Base-by-base conservation (phyloP, 1,139 yeast species). In the Kluyveromyces marxianus region DNA sequence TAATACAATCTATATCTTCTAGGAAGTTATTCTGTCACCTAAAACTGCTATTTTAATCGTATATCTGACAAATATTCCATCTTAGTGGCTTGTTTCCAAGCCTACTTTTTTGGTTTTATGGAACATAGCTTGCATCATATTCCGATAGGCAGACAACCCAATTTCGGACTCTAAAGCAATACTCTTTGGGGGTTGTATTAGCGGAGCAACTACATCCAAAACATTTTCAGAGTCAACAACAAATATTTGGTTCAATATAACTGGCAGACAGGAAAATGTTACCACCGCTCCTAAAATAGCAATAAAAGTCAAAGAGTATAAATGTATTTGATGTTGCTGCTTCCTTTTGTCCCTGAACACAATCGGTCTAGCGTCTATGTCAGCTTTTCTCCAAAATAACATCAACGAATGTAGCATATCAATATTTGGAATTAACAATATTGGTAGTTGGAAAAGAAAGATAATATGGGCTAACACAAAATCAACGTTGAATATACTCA, bases 261-360 rank as follows among this genome's bases (percentile, higher is more conserved):
- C 47, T 0, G 83, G 83, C 0, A 66, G 56, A 25, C 69, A 57
- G 39, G 76, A 58, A 1, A 72, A 48, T 10, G 62, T 47, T 2
- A 67, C 55, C 47, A 71, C 63, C 0, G 65, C 8, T 0, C 58
- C 27, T 32, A 72, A 45, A 7, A 68, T 58, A 2, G 67, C 7
- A 2, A 72, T 34, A 50, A 75, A 77, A 2, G 75, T 41, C 3
- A 70, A 14, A 3, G 69, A 57, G 51, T 66, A 68, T 6, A 63
- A 35, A 8, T 57, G 52, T 31, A 74, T 69, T 2, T 64, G 60
- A 5, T 58, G 50, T 69, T 81, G 81, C 59, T 89, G 89, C 70
- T 86, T 95, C 71, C 86, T 86, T 69, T 86, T 76, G 7, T 92
- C 80, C 68, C 85, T 84, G 59, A 88, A 83, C 48, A 51, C 56